Evolutionary conservation across 2,329 filamentous ascomycete genomes (phyloP).

Genomic region (Zasmidium cellare): DNA sequence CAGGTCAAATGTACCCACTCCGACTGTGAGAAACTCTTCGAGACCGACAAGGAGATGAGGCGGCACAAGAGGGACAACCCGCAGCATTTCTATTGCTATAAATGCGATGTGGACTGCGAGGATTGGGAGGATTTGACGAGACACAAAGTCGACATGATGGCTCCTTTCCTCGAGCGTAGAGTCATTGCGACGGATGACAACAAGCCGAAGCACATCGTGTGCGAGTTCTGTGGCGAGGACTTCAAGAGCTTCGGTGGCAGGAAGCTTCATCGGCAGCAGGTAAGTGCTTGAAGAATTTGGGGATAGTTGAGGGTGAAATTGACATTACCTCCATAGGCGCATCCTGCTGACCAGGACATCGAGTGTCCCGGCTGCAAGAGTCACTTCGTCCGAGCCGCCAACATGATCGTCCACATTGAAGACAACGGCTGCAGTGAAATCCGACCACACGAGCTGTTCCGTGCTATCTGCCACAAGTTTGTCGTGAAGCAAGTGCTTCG

Average conservation of each 20-base stretch:
- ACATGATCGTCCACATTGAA: slow-evolving; percentile 57
- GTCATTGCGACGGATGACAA: slow-evolving; percentile 19
- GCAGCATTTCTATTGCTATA: slow-evolving; percentile 47
- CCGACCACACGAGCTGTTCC: slow-evolving; percentile 43
- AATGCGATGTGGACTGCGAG: slow-evolving; percentile 41
- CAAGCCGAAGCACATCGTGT: slow-evolving; percentile 49
- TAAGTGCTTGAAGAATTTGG: slow-evolving; percentile 33
- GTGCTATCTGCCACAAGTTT: slow-evolving; percentile 53
- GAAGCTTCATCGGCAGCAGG: slow-evolving; percentile 53
- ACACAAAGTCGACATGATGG: slow-evolving; percentile 39
- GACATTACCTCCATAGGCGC: slow-evolving; percentile 24
- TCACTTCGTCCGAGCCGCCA: slow-evolving; percentile 50
- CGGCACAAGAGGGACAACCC: slow-evolving; percentile 51
- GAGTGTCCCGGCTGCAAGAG: slow-evolving; percentile 54
- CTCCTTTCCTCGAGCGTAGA: slow-evolving; percentile 25
- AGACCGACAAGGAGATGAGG: slow-evolving; percentile 47
- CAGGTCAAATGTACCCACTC: slow-evolving; percentile 44
- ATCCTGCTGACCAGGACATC: slow-evolving; percentile 52
- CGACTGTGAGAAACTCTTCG: slow-evolving; percentile 49
- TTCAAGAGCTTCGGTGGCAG: slow-evolving; percentile 56
- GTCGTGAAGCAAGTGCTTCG: slow-evolving; percentile 42
- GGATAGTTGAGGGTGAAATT: background rate
- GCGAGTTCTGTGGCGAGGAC: slow-evolving; percentile 58
- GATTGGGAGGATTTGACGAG: slow-evolving; percentile 32
- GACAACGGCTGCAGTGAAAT: slow-evolving; percentile 51